Percentiles rank a stretch among this genome's conserved stretches.
These are phyloP conservation scores for Botryotinia convoluta DNA, from an alignment of 2,329 filamentous ascomycete species.

Conservation along the genomic window DNA sequence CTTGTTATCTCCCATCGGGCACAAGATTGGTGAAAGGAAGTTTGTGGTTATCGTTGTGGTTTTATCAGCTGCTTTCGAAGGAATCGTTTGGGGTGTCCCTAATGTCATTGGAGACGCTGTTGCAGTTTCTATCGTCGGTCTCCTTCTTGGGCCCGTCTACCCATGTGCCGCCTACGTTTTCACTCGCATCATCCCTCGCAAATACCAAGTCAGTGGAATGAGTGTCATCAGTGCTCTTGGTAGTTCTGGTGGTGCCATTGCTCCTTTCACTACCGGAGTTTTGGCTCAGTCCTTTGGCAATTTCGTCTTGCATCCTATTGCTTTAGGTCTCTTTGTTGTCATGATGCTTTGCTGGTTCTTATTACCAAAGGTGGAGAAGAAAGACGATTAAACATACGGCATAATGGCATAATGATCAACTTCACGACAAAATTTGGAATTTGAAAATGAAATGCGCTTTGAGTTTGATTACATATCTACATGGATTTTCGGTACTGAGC, in stretches of 20 bases:
- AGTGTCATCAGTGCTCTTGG: slow-evolving; percentile 69
- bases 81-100: slow-evolving; percentile 76
- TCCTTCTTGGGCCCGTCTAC: slow-evolving; percentile 76
- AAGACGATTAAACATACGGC: slow-evolving; percentile 48
- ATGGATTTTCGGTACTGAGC: slow-evolving; percentile 14
- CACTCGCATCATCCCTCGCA: slow-evolving; percentile 55
- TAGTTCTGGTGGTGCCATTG: slow-evolving; percentile 65
- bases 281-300: slow-evolving; percentile 47
- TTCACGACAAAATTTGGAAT: neutral
- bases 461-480: slow-evolving; percentile 9
- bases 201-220: slow-evolving; percentile 61
- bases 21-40: slow-evolving; percentile 65
- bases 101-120: slow-evolving; percentile 71
- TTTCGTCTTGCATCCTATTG: slow-evolving; percentile 54
- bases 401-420: too few species aligned
- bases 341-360: slow-evolving; percentile 66
- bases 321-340: slow-evolving; percentile 59
- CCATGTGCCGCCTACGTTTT: slow-evolving; percentile 68
- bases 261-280: slow-evolving; percentile 51
- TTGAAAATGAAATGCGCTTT: neutral
- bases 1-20: slow-evolving; percentile 63
- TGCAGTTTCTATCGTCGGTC: slow-evolving; percentile 65
- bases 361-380: slow-evolving; percentile 57
- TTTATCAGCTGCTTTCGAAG: slow-evolving; percentile 64
- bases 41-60: slow-evolving; percentile 63